A percentile compares a stretch with the other conserved stretches of the same genome.
Conservation (phyloP, 2,329 filamentous ascomycete genomes). For the Epichloe scottii region DNA sequence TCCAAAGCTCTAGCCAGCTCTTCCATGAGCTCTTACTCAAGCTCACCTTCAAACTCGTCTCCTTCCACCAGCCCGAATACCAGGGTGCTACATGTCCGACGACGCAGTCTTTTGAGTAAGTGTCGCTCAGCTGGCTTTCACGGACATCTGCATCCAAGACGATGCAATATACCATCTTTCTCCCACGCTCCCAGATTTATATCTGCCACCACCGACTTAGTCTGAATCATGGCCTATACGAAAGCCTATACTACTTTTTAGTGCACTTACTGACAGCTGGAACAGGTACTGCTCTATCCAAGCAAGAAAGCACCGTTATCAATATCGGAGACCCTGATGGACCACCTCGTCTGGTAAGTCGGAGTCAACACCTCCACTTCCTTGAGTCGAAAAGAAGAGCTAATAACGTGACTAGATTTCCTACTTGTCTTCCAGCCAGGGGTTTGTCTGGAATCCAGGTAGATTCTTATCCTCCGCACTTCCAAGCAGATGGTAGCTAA, state of each 20-base stretch:
- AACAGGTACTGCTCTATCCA: slow-evolving; percentile 56
- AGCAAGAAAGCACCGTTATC: slow-evolving; percentile 68
- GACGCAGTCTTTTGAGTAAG: slow-evolving; percentile 50
- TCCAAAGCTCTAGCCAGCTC: slow-evolving; percentile 36
- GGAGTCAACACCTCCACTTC: background rate
- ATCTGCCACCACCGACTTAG: background rate
- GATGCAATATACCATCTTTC: background rate
- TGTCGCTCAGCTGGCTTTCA: slow-evolving; percentile 1
- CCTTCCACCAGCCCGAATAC: slow-evolving; percentile 42
- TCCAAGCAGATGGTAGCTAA: slow-evolving; percentile 5
- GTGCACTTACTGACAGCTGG: slow-evolving; percentile 9
- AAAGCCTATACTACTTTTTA: background rate
- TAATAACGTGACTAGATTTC: slow-evolving; percentile 46
- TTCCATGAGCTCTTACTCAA: slow-evolving; percentile 27
- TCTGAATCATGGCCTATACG: background rate
- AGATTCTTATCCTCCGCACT: slow-evolving; percentile 10
- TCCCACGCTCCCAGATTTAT: background rate
- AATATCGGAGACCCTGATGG: slow-evolving; percentile 65
- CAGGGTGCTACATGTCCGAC: slow-evolving; percentile 39
- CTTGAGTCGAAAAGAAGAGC: background rate
- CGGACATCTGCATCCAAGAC: slow-evolving; percentile 3
- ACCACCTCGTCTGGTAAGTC: slow-evolving; percentile 55
- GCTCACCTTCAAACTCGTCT: slow-evolving; percentile 38
- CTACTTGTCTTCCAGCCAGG: slow-evolving; percentile 67
- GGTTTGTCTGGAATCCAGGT: slow-evolving; percentile 76